Conservation (phyloP, 2,329 filamentous ascomycete species). For the Pseudogymnoascus sp. region DNA sequence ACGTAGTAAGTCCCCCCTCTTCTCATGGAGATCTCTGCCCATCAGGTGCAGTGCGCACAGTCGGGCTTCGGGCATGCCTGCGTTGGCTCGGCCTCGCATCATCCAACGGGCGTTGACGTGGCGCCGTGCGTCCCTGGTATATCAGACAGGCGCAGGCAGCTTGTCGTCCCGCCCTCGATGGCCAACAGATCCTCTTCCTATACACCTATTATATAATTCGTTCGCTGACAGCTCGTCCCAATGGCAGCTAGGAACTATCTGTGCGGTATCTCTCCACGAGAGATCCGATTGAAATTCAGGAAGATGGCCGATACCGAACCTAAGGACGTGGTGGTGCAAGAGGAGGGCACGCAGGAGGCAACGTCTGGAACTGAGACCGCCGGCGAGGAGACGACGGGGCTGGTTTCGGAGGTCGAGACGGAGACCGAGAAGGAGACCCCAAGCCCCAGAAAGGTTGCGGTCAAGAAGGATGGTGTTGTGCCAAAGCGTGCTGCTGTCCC, state of each 20-base stretch:
- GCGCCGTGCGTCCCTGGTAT: slow-evolving; percentile 5
- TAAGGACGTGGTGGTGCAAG: slow-evolving; percentile 18
- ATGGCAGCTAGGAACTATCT: slow-evolving; percentile 10
- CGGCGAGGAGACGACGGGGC: slow-evolving; percentile 21
- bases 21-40: neutral
- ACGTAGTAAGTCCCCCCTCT: slow-evolving; percentile 1
- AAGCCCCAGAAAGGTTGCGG: slow-evolving; percentile 22
- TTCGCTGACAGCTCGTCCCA: neutral
- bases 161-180: neutral
- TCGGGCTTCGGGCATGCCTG: neutral
- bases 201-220: slow-evolving; percentile 7
- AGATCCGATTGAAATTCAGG: slow-evolving; percentile 9
- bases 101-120: slow-evolving; percentile 5
- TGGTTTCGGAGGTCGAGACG: slow-evolving; percentile 23
- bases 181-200: neutral
- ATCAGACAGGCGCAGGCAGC: slow-evolving; percentile 4
- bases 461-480: slow-evolving; percentile 27
- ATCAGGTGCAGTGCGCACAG: neutral
- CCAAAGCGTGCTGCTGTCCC: slow-evolving; percentile 21
- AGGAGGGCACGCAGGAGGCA: slow-evolving; percentile 18
- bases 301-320: slow-evolving; percentile 26
- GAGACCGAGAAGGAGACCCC: slow-evolving; percentile 23
- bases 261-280: slow-evolving; percentile 3
- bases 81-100: neutral
- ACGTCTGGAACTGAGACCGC: slow-evolving; percentile 14